Percentiles rank a stretch among this genome's conserved stretches.
Evolutionary conservation across 345 rosid genomes (phyloP).

Genomic region (Brassica incana): DNA sequence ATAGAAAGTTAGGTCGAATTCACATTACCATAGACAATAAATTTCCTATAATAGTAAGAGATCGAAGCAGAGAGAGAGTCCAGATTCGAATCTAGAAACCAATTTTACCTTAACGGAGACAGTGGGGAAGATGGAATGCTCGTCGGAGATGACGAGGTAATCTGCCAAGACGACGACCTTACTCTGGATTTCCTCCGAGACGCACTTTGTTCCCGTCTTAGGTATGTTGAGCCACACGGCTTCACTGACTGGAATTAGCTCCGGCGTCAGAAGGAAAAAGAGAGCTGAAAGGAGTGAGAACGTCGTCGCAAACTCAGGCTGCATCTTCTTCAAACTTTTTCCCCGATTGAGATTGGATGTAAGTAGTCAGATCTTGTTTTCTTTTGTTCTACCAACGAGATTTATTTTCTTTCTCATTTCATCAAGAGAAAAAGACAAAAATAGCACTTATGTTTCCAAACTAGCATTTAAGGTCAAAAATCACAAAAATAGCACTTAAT

Average conservation of each 20-base stretch:
- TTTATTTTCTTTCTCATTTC: too few species aligned
- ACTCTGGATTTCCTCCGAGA: constrained; percentile 85
- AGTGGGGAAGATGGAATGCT: constrained; percentile 50
- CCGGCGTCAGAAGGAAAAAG: not conserved
- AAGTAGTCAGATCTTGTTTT: not conserved
- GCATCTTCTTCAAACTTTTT: not conserved
- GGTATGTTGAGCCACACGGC: constrained; percentile 83
- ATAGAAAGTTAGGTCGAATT: constrained; percentile 1
- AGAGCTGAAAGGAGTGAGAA: constrained; percentile 19
- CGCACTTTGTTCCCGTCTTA: constrained; percentile 70
- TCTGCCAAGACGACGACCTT: constrained; percentile 83
- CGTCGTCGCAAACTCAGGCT: constrained; percentile 1
- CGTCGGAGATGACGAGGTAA: constrained; percentile 69
- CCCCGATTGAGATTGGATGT: not conserved
- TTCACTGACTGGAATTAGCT: constrained; percentile 36
- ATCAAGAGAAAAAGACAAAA: too few species aligned
- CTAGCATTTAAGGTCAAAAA: too few species aligned
- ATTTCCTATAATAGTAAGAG: not conserved
- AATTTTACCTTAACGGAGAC: constrained; percentile 63
- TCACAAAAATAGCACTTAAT: too few species aligned
- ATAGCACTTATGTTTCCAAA: too few species aligned
- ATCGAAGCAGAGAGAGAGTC: constrained; percentile 13
- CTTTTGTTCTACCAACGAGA: not conserved
- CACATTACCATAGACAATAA: not conserved
- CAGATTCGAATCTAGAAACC: not conserved